phyloP scores from a whole-genome alignment of 2,329 filamentous ascomycete genomes.

The Penicillium glabrum region DNA sequence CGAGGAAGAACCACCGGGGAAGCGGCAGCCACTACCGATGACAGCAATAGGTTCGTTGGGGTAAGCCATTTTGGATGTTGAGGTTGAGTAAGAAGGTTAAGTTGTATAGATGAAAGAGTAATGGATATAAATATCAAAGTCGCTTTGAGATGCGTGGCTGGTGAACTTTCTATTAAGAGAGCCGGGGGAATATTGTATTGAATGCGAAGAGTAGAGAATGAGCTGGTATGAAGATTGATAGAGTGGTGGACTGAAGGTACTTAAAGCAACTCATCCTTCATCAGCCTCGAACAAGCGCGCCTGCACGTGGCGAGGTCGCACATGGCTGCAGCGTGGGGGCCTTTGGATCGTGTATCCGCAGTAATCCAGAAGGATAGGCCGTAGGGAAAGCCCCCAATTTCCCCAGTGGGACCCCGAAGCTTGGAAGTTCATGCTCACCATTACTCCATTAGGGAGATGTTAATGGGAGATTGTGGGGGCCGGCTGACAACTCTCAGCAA shows the following conservation, averaged over 20 bases:
- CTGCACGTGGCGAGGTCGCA: not conserved
- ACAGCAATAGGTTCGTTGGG: slow-evolving; percentile 12
- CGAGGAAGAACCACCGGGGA: slow-evolving; percentile 1
- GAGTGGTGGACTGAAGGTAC: not conserved
- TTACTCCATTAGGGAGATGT: not conserved
- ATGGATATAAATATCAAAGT: not conserved
- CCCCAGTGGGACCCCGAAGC: not conserved
- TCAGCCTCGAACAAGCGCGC: not conserved
- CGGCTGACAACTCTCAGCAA: not conserved
- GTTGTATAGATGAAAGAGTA: not conserved
- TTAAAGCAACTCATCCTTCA: not conserved
- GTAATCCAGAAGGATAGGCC: not conserved
- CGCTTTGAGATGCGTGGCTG: not conserved
- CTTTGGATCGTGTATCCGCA: not conserved
- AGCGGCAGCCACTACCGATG: slow-evolving; percentile 8
- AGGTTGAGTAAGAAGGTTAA: not conserved
- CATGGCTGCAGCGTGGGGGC: not conserved
- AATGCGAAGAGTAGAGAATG: not conserved
- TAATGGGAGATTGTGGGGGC: not conserved
- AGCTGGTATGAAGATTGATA: not conserved
- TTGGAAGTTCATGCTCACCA: not conserved
- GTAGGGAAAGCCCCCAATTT: not conserved
- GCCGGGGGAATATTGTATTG: not conserved
- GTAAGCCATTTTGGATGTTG: not conserved
- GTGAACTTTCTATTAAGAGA: not conserved